Conservation (phyloP, 2,329 filamentous ascomycete species). For the Colletotrichum liriopes region DNA sequence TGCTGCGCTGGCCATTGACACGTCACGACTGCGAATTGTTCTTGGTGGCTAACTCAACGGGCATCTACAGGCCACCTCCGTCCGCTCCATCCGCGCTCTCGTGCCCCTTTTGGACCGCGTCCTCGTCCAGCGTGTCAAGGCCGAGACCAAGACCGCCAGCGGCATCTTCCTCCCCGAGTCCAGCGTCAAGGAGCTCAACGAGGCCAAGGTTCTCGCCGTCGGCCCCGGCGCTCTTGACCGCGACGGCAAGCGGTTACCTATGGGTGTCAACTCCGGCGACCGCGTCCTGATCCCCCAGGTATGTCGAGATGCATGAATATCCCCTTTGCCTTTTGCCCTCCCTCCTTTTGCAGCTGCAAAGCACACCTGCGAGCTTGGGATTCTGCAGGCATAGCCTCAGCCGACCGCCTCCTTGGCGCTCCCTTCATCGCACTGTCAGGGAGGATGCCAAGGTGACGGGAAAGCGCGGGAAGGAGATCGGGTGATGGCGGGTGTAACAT, state of each 20-base stretch:
- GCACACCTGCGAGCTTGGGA: constrained; percentile 22
- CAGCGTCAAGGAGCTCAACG: constrained; percentile 97
- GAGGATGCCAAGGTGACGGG: background rate
- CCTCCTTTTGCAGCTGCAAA: constrained; percentile 20
- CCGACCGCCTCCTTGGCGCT: background rate
- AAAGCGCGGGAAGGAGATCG: too few relatives aligned
- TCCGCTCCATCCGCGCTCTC: constrained; percentile 96
- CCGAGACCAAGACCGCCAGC: constrained; percentile 94
- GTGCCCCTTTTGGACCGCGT: constrained; percentile 97
- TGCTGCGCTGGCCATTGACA: background rate
- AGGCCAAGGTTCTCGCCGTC: constrained; percentile 95
- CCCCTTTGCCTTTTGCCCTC: background rate
- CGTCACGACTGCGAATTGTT: background rate
- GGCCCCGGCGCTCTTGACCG: constrained; percentile 90
- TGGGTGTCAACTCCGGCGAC: constrained; percentile 88
- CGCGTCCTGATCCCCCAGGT: constrained; percentile 97
- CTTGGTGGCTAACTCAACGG: background rate
- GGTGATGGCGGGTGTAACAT: background rate
- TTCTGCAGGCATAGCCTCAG: background rate
- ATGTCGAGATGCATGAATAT: constrained; percentile 54
- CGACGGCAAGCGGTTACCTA: constrained; percentile 88
- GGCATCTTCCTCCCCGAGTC: constrained; percentile 99
- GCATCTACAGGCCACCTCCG: constrained; percentile 72
- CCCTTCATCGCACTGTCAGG: background rate
- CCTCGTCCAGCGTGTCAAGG: constrained; percentile 97